Evolutionary conservation across 2,329 filamentous ascomycete species (phyloP).

Genomic region (Beauveria asiatica): DNA sequence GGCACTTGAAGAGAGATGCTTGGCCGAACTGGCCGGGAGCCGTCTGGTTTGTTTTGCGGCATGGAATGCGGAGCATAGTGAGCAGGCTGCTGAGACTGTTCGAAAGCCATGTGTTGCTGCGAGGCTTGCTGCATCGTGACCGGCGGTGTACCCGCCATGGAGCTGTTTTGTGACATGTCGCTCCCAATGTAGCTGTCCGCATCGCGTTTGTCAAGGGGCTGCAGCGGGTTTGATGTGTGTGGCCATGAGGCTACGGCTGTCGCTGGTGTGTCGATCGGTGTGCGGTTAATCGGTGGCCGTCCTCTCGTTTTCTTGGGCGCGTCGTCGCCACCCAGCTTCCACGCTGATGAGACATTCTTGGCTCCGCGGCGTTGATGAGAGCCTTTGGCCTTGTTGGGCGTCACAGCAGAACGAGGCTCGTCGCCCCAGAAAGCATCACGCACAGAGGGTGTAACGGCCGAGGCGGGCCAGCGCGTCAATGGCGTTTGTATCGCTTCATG

Average conservation of each 20-base stretch:
- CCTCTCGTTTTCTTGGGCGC: constrained; percentile 66
- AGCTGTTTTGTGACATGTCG: constrained; percentile 32
- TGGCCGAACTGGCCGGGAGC: constrained; percentile 23
- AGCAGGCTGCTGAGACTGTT: neutral
- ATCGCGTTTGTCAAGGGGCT: neutral
- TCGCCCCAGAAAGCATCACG: constrained; percentile 42
- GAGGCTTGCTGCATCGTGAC: constrained; percentile 35
- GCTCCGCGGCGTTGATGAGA: constrained; percentile 58
- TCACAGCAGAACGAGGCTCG: constrained; percentile 70
- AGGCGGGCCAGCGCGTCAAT: constrained; percentile 64
- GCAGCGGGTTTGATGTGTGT: constrained; percentile 23
- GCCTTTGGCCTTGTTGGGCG: constrained; percentile 49
- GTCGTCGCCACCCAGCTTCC: constrained; percentile 59
- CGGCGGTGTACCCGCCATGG: constrained; percentile 56
- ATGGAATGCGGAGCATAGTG: neutral
- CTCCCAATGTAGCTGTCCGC: neutral
- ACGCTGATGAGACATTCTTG: constrained; percentile 80
- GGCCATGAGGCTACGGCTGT: constrained; percentile 51
- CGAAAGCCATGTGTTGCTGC: neutral
- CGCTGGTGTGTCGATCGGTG: constrained; percentile 55
- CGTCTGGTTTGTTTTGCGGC: neutral
- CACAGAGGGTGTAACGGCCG: constrained; percentile 62
- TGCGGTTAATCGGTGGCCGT: constrained; percentile 62
- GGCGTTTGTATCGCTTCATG: constrained; percentile 52
- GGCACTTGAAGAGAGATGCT: constrained; percentile 34